Evolutionary conservation across 2,329 filamentous ascomycete species (phyloP).

Genomic region (Botrytis byssoidea): DNA sequence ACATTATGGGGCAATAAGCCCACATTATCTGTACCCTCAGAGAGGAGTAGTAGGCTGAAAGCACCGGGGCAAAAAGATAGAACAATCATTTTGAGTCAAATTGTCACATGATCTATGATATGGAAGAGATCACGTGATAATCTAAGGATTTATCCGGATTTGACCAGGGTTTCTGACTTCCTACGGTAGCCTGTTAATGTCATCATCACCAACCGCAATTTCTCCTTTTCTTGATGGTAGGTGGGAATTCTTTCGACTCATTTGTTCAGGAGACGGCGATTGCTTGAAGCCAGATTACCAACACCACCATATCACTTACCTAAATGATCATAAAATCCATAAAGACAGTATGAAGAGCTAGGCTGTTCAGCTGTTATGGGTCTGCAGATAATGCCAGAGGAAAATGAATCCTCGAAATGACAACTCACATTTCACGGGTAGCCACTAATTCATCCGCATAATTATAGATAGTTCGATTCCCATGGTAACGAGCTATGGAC

Average conservation of each 20-base stretch:
- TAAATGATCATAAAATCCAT: neutral
- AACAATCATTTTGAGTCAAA: neutral
- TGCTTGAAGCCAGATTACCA: neutral
- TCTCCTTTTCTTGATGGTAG: neutral
- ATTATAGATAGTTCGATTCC: neutral
- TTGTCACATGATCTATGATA: neutral
- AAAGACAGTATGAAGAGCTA: neutral
- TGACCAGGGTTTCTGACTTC: neutral
- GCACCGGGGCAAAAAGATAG: neutral
- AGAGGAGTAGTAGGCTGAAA: neutral
- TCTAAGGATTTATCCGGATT: neutral
- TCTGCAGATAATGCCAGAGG: neutral
- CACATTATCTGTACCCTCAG: neutral
- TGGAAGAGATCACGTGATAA: neutral
- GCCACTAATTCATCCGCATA: neutral
- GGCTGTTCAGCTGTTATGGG: slow-evolving; percentile 4
- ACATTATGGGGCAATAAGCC: neutral
- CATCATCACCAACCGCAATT: neutral
- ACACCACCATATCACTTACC: neutral
- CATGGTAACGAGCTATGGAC: neutral
- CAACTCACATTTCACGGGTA: slow-evolving; percentile 5
- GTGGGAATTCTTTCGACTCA: neutral
- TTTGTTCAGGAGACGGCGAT: neutral
- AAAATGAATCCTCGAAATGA: neutral
- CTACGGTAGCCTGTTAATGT: neutral